A percentile compares a stretch with the other conserved stretches of the same genome.
Conservation (phyloP, 2,329 filamentous ascomycete genomes). For the Nigrospora oryzae region DNA sequence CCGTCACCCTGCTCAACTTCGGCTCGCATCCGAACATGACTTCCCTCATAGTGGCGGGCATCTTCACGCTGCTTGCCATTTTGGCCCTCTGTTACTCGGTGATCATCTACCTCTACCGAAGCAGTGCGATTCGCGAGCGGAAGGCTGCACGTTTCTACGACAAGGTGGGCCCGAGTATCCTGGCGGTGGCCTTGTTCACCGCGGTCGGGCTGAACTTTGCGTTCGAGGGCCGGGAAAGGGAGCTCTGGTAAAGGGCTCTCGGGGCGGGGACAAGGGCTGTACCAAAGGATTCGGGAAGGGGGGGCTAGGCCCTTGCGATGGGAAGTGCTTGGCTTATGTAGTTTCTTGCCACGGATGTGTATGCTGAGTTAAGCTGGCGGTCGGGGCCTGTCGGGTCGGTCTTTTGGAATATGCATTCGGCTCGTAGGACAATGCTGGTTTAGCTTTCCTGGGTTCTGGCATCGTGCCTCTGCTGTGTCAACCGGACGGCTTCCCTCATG, state of each 20-base stretch:
- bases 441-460: no score
- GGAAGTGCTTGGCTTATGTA: no score
- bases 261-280: no score
- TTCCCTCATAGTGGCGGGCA: conserved; percentile 61
- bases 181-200: conserved; percentile 65
- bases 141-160: conserved; percentile 90
- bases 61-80: conserved; percentile 77
- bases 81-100: conserved; percentile 75
- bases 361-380: no score
- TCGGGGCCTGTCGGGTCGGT: no score
- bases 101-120: conserved; percentile 79
- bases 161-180: conserved; percentile 69
- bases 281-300: no score
- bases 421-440: no score
- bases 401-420: no score
- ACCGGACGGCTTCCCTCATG: no score
- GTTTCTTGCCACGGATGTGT: no score
- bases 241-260: conserved; percentile 34
- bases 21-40: conserved; percentile 46
- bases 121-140: conserved; percentile 73
- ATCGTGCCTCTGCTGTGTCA: no score
- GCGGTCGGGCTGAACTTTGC: conserved; percentile 76
- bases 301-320: no score
- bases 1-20: conserved; percentile 78
- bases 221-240: conserved; percentile 59